These are phyloP conservation scores for Friedmanniomyces simplex DNA, from an alignment of 495 filamentous ascomycete genomes.

Conservation along the genomic window DNA sequence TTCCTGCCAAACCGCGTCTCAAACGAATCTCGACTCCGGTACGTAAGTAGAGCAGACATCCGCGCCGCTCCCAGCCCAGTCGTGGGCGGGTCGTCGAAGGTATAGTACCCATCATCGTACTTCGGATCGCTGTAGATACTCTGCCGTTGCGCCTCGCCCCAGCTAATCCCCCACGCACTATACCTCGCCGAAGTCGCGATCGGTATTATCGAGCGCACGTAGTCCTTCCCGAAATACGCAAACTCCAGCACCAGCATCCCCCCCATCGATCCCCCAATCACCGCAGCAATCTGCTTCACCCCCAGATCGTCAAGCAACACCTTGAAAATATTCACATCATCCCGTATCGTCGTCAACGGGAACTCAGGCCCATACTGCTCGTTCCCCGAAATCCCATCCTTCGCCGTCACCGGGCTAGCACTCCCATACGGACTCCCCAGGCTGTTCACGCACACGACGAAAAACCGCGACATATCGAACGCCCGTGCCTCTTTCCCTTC, in stretches of 20 bases:
- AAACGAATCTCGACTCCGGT: constrained; percentile 92
- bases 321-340: constrained; percentile 93
- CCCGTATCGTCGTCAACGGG: constrained; percentile 83
- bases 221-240: constrained; percentile 90
- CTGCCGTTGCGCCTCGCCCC: constrained; percentile 95
- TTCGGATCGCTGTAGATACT: constrained; percentile 98
- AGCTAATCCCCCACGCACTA: constrained; percentile 98
- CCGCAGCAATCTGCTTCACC: constrained; percentile 73
- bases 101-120: constrained; percentile 94
- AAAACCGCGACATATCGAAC: constrained; percentile 88
- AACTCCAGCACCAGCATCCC: constrained; percentile 97
- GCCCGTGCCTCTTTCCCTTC: constrained; percentile 50
- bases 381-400: constrained; percentile 62
- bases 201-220: constrained; percentile 81
- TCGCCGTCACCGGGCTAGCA: constrained; percentile 84
- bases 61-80: constrained; percentile 87
- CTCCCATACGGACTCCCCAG: constrained; percentile 93
- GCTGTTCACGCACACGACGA: constrained; percentile 91
- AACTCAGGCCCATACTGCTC: constrained; percentile 91
- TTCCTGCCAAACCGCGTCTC: constrained; percentile 91
- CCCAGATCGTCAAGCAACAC: constrained; percentile 83
- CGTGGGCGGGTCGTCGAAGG: constrained; percentile 57
- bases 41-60: constrained; percentile 93
- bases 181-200: constrained; percentile 92
- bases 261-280: constrained; percentile 95